These are phyloP conservation scores for Echites panduratus DNA, from an alignment of 257 asterid genomes.

Conservation along the genomic window DNA sequence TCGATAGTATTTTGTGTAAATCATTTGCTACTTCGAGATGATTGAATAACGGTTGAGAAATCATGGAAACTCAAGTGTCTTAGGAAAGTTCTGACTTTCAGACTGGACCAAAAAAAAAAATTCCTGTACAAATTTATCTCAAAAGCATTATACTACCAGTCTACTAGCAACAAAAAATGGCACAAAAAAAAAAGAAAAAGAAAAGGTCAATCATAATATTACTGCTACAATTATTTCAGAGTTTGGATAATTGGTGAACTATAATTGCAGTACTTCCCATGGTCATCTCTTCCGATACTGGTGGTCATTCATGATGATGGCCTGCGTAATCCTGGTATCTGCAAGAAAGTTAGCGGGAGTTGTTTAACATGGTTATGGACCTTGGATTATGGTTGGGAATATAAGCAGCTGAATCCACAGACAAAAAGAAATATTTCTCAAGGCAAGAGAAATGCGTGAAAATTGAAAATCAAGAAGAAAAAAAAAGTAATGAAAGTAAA, in stretches of 20 bases:
- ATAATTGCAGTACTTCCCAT: neutral
- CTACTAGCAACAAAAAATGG: neutral
- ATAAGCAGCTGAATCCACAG: no score
- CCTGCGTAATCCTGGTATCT: constrained; percentile 10
- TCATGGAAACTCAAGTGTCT: no score
- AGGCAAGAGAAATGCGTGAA: neutral
- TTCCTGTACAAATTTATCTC: neutral
- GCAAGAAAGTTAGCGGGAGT: neutral
- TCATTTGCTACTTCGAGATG: neutral
- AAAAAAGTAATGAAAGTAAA: no score
- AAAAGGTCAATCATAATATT: neutral
- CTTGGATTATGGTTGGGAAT: neutral
- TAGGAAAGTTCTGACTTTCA: no score
- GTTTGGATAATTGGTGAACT: neutral
- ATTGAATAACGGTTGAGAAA: no score
- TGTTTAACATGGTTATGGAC: neutral
- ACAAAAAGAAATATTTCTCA: neutral
- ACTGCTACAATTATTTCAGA: neutral
- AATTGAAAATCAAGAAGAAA: neutral
- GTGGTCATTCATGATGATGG: neutral
- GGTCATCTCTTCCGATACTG: neutral
- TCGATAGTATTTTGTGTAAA: no score
- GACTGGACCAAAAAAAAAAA: neutral
- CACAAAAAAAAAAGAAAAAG: no score
- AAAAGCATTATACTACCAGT: neutral